Evolutionary conservation across 2,329 filamentous ascomycete species (phyloP).

Genomic region (Fusarium napiforme): DNA sequence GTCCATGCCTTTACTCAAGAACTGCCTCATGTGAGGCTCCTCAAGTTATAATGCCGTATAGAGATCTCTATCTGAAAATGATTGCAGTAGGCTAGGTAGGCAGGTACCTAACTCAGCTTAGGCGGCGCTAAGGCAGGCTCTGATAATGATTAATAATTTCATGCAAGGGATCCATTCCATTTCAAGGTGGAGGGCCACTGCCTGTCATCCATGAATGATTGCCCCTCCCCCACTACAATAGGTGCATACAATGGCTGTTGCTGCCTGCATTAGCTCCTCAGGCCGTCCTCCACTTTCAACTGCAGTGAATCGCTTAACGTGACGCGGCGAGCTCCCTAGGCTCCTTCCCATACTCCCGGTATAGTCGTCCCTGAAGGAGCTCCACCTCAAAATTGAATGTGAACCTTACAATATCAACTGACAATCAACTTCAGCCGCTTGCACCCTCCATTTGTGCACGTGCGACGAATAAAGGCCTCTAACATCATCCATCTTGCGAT

Average conservation of each 20-base stretch:
- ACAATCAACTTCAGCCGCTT: neutral
- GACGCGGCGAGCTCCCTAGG: conserved; percentile 27
- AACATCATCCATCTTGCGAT: neutral
- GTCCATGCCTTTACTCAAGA: neutral
- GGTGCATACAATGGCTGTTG: neutral
- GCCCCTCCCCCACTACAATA: conserved; percentile 19
- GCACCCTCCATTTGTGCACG: neutral
- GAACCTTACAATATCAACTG: conserved; percentile 9
- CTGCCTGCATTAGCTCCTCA: conserved; percentile 24
- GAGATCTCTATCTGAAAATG: neutral
- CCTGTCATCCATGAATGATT: neutral
- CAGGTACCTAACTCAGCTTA: neutral
- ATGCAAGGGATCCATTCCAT: neutral
- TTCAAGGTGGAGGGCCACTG: neutral
- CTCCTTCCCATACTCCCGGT: conserved; percentile 27
- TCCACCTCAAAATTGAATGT: neutral
- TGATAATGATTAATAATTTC: neutral
- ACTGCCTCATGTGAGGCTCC: neutral
- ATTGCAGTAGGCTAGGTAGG: neutral
- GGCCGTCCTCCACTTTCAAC: neutral
- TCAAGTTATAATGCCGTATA: neutral
- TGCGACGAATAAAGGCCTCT: neutral
- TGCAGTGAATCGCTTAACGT: conserved; percentile 20
- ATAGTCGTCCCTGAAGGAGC: neutral
- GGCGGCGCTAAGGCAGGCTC: neutral